Evolutionary conservation across 2,329 filamentous ascomycete genomes (phyloP).

Genomic region (Rutstroemia sp.): DNA sequence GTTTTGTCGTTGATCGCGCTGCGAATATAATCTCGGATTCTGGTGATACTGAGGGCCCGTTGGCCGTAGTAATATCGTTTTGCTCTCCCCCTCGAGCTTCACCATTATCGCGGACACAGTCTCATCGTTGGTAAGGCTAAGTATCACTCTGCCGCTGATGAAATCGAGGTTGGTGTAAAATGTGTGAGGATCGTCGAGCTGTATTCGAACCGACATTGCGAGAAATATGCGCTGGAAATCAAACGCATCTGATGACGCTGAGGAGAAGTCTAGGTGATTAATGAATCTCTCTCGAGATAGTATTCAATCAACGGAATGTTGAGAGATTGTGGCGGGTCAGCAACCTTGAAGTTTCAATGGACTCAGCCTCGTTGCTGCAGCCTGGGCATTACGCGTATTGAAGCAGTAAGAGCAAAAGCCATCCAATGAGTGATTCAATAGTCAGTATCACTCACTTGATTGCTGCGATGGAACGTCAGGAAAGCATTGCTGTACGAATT

Average conservation of each 20-base stretch:
- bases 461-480: too few relatives aligned
- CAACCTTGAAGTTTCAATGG: background rate
- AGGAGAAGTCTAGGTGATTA: too few relatives aligned
- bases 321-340: background rate
- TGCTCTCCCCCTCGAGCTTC: slow-evolving; percentile 75
- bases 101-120: slow-evolving; percentile 66
- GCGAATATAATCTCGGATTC: slow-evolving; percentile 11
- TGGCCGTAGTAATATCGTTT: slow-evolving; percentile 44
- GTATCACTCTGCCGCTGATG: slow-evolving; percentile 54
- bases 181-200: slow-evolving; percentile 57
- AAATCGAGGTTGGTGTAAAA: slow-evolving; percentile 77
- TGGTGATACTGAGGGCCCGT: slow-evolving; percentile 11
- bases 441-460: too few relatives aligned
- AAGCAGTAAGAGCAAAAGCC: too few relatives aligned
- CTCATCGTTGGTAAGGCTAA: slow-evolving; percentile 57
- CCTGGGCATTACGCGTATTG: background rate
- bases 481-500: too few relatives aligned
- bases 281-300: background rate
- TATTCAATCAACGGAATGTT: background rate
- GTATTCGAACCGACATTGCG: slow-evolving; percentile 58
- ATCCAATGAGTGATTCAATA: too few relatives aligned
- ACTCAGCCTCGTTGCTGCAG: slow-evolving; percentile 8
- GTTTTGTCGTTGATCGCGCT: slow-evolving; percentile 17
- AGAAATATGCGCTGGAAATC: background rate
- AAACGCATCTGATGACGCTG: background rate